Conservation (phyloP, 164 flowering plant species). For the Aristolochia contorta region DNA sequence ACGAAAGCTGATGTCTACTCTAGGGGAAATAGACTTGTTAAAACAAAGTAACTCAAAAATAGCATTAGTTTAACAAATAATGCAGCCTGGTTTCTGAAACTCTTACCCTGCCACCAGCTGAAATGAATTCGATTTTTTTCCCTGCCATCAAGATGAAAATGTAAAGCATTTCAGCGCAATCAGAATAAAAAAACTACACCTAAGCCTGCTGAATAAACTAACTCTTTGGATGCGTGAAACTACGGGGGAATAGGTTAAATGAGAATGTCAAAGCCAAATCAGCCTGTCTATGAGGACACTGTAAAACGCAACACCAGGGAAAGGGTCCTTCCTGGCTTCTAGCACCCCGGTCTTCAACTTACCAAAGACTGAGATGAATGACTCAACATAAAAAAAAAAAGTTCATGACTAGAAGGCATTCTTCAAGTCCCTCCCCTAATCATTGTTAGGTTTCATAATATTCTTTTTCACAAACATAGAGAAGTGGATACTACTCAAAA, state of each 20-base stretch:
- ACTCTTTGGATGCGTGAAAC: neutral
- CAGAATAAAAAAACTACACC: neutral
- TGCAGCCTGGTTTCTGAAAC: neutral
- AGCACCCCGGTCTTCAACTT: neutral
- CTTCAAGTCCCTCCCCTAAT: neutral
- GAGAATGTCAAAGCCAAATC: neutral
- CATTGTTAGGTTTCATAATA: neutral
- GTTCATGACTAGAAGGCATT: neutral
- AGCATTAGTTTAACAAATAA: neutral
- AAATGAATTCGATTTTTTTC: conserved; percentile 71
- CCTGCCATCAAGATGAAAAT: conserved; percentile 44
- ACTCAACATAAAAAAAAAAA: neutral
- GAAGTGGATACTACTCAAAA: conserved; percentile 8
- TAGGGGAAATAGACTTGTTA: conserved; percentile 7
- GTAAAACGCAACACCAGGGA: neutral
- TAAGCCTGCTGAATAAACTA: neutral
- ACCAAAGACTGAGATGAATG: neutral
- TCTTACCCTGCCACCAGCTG: conserved; percentile 84
- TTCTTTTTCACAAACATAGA: neutral
- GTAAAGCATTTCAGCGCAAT: neutral
- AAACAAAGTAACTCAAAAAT: neutral
- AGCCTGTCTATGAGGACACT: neutral
- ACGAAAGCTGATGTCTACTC: conserved; percentile 85
- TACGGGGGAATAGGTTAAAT: neutral
- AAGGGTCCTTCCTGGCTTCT: neutral